A percentile compares a stretch with the other conserved stretches of the same genome.
Evolutionary conservation across 306 rosid species (phyloP).

Genomic region (Phaseolus lunatus): DNA sequence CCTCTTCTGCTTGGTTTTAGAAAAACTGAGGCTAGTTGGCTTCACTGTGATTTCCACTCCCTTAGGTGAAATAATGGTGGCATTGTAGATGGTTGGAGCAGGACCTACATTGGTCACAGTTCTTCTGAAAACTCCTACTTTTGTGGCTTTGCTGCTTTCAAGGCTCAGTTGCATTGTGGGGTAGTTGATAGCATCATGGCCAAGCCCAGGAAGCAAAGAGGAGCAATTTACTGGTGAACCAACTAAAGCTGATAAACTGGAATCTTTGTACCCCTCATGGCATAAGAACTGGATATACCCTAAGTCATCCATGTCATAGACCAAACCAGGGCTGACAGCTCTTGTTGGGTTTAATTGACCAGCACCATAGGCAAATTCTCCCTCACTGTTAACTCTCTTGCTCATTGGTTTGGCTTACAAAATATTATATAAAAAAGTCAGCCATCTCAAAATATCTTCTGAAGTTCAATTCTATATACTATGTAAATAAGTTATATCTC

Average conservation of each 20-base stretch:
- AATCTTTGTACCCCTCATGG: conserved; percentile 69
- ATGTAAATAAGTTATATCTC: neutral
- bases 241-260: conserved; percentile 53
- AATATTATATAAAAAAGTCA: conserved; percentile 36
- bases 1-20: conserved; percentile 53
- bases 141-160: conserved; percentile 41
- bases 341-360: conserved; percentile 81
- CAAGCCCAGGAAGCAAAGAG: conserved; percentile 68
- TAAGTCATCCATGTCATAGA: conserved; percentile 75
- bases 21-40: conserved; percentile 60
- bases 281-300: conserved; percentile 77
- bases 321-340: conserved; percentile 76
- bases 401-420: conserved; percentile 82
- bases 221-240: conserved; percentile 76
- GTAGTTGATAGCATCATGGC: conserved; percentile 87
- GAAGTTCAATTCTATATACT: neutral
- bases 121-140: conserved; percentile 60
- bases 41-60: conserved; percentile 72
- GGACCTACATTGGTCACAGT: conserved; percentile 83
- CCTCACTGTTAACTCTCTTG: conserved; percentile 61
- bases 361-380: conserved; percentile 82
- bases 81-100: conserved; percentile 60
- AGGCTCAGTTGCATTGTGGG: conserved; percentile 76
- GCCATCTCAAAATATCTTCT: conserved; percentile 6
- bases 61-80: conserved; percentile 64